Evolutionary conservation across 2,329 filamentous ascomycete genomes (phyloP).

Genomic region (Aspergillus nomiae): DNA sequence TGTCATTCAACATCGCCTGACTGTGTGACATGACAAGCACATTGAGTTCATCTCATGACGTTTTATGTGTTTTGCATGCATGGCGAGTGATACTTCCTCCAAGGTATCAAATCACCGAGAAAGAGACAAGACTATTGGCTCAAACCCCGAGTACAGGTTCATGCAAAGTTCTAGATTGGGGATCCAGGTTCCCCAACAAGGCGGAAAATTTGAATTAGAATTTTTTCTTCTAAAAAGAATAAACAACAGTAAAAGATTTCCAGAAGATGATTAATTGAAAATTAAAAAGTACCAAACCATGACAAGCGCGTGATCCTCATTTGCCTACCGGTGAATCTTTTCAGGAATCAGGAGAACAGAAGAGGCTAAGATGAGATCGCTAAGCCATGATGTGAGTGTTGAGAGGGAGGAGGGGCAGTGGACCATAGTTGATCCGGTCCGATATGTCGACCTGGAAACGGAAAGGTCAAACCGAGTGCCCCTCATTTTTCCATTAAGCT

Average conservation of each 20-base stretch:
- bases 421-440: slow-evolving; percentile 17
- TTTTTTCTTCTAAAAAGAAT: slow-evolving; percentile 2
- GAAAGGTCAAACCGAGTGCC: slow-evolving; percentile 17
- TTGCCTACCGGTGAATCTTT: slow-evolving; percentile 27
- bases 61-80: background rate
- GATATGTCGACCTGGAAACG: slow-evolving; percentile 16
- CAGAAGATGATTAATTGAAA: slow-evolving; percentile 2
- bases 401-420: slow-evolving; percentile 12
- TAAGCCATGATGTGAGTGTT: background rate
- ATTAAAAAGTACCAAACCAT: background rate
- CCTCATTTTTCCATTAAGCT: slow-evolving; percentile 13
- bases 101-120: background rate
- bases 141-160: background rate
- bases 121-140: background rate
- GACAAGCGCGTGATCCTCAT: slow-evolving; percentile 20
- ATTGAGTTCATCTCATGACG: background rate
- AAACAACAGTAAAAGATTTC: background rate
- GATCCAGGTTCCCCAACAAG: background rate
- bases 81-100: background rate
- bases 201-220: background rate
- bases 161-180: background rate
- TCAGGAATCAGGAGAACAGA: slow-evolving; percentile 17
- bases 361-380: background rate
- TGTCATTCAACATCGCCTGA: background rate
- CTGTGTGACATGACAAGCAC: background rate